Evolutionary conservation across 257 asterid genomes (phyloP).

Genomic region (Solanum bulbocastanum): DNA sequence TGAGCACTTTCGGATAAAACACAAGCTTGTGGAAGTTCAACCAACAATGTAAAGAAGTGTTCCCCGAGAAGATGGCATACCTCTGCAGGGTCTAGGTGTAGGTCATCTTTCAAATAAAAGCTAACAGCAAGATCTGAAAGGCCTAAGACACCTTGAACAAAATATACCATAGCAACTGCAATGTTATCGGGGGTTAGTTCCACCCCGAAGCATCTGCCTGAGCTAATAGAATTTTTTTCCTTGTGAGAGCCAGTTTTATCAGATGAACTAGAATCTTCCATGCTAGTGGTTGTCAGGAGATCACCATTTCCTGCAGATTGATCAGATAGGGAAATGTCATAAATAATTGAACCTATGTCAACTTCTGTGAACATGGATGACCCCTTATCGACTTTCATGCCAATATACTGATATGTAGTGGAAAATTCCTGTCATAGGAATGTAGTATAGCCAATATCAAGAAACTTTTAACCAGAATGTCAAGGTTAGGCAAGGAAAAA

Average conservation of each 20-base stretch:
- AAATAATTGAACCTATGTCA: background rate
- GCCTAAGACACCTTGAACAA: slow-evolving; percentile 95
- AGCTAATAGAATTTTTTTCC: slow-evolving; percentile 39
- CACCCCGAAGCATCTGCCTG: slow-evolving; percentile 63
- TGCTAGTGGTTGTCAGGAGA: slow-evolving; percentile 19
- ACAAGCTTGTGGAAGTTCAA: background rate
- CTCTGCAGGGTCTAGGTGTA: slow-evolving; percentile 97
- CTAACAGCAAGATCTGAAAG: slow-evolving; percentile 87
- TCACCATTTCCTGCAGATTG: slow-evolving; percentile 49
- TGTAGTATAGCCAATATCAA: background rate
- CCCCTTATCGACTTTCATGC: background rate
- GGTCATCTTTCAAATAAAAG: slow-evolving; percentile 91
- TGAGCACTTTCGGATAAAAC: background rate
- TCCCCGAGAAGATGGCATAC: slow-evolving; percentile 21
- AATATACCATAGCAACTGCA: slow-evolving; percentile 98
- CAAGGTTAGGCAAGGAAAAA: background rate
- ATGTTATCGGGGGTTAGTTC: slow-evolving; percentile 76
- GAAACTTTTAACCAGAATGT: background rate
- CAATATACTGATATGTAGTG: background rate
- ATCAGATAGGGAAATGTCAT: slow-evolving; percentile 1
- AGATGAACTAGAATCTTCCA: slow-evolving; percentile 35
- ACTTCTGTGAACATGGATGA: background rate
- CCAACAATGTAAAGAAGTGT: background rate
- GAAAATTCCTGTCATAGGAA: background rate
- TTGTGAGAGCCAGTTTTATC: slow-evolving; percentile 29